Conservation (phyloP, 2,329 filamentous ascomycete genomes). For the Botrytis paeoniae region DNA sequence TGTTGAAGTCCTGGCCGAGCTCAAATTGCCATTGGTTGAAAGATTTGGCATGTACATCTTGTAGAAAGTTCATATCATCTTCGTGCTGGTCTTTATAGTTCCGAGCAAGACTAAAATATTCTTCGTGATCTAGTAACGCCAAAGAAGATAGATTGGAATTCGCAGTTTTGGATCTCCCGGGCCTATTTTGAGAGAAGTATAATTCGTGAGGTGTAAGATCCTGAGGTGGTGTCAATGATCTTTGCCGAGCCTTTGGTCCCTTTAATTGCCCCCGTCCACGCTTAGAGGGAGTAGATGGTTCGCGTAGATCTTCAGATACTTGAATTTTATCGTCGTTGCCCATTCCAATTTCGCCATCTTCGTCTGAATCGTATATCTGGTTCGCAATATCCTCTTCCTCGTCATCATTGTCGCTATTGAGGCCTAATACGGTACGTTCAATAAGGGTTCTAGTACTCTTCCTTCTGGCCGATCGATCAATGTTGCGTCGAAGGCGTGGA, state of each 20-base stretch:
- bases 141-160: conserved; percentile 77
- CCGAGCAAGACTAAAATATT: conserved; percentile 74
- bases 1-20: conserved; percentile 77
- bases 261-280: conserved; percentile 46
- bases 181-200: conserved; percentile 90
- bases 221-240: conserved; percentile 58
- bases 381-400: conserved; percentile 66
- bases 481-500: conserved; percentile 40
- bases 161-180: conserved; percentile 78
- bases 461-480: conserved; percentile 79
- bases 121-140: conserved; percentile 79
- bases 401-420: conserved; percentile 67
- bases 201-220: conserved; percentile 84
- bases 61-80: conserved; percentile 66
- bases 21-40: conserved; percentile 95
- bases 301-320: conserved; percentile 36
- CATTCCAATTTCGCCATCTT: conserved; percentile 44
- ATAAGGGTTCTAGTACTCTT: conserved; percentile 80
- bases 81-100: conserved; percentile 64
- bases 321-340: conserved; percentile 36
- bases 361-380: conserved; percentile 62
- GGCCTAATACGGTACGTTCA: conserved; percentile 63
- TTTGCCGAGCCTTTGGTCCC: conserved; percentile 48
- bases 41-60: conserved; percentile 71
- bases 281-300: conserved; percentile 51